Base-by-base conservation (phyloP, 306 rosid genomes). In the Cucurbita maxima region DNA sequence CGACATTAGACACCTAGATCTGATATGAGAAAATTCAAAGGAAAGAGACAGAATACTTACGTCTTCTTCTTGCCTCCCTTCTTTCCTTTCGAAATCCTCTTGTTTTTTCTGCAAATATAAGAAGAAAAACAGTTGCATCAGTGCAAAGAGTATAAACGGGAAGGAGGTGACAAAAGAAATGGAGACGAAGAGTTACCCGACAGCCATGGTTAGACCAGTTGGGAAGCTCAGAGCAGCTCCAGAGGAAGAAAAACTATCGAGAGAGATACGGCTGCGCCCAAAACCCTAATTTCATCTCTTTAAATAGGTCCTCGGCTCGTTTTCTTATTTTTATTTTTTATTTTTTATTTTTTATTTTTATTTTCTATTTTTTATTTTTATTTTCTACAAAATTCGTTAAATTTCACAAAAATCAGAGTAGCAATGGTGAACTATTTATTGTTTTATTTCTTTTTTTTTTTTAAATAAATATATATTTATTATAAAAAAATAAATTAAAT, bases 61-160 rank as follows among this genome's bases (percentile, higher is more conserved):
- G 97, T 90, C 73, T 94, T 94, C 96, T 94, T 94, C 88, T 94
- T 94, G 81, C 97, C 94, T 67, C 99, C 99, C 84, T 94, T 94
- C 87, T 91, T 94, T 1, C 97, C 97, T 74, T 94, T 94, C 10
- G 99, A 94, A 76, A 94, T 94, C 45, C 99, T 70, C 91, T 94
- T 94, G 82, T 94, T 94, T 80, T 94, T 94, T 0, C 98, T 95
- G 58, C 58, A 55, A 45, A 56, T 56, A 43, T 25, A 40, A 72
- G 74, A 25, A 69, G 19, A 52, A 34, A 47, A 10, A 30, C 0
- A 25, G 57, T 70, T 8, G 40, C 13, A 30, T 25, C 57, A 50
- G 45, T 70, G 41, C 16, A n/a, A 30, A 70, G 12, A 70, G 8
- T 2, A 10, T 14, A 34, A 30, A 30, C 16, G 19, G 34, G 1